A percentile compares a stretch with the other conserved stretches of the same genome.
phyloP scores from a whole-genome alignment of 805 yeast genomes.

The Peterozyma toletana region DNA sequence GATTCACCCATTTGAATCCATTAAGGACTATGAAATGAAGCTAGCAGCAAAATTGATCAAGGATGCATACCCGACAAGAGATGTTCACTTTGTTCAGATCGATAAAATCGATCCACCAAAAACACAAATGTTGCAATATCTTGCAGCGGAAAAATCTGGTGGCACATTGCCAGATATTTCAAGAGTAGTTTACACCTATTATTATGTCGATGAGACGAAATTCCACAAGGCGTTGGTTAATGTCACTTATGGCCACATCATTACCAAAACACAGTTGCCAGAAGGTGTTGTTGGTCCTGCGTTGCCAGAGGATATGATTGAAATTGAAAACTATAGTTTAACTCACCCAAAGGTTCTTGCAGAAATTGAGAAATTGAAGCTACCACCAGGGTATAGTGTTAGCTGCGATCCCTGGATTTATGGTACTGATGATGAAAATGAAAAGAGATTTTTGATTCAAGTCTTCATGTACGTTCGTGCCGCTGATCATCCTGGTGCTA shows the following conservation, averaged over 20 bases:
- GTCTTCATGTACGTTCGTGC: slow-evolving; percentile 69
- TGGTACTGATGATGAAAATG: slow-evolving; percentile 65
- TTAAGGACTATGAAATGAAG: slow-evolving; percentile 51
- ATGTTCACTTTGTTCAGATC: slow-evolving; percentile 58
- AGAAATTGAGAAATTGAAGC: slow-evolving; percentile 59
- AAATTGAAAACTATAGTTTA: slow-evolving; percentile 42
- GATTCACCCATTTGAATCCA: slow-evolving; percentile 53
- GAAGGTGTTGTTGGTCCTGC: slow-evolving; percentile 67
- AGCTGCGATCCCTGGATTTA: slow-evolving; percentile 83
- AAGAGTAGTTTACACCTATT: slow-evolving; percentile 62
- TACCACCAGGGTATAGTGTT: slow-evolving; percentile 47
- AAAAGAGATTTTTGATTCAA: slow-evolving; percentile 56
- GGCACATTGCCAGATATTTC: slow-evolving; percentile 49
- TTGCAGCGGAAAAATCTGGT: slow-evolving; percentile 61
- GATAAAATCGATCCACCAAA: slow-evolving; percentile 79
- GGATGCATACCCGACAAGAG: slow-evolving; percentile 41
- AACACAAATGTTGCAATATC: slow-evolving; percentile 56
- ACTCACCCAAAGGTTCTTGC: slow-evolving; percentile 52
- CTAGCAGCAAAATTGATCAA: slow-evolving; percentile 54
- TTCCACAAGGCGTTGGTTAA: slow-evolving; percentile 71
- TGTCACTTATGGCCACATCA: slow-evolving; percentile 52
- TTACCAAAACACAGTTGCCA: slow-evolving; percentile 48
- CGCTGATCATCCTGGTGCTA: slow-evolving; percentile 62
- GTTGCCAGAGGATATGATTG: slow-evolving; percentile 56
- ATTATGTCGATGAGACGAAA: slow-evolving; percentile 30